A percentile compares a stretch with the other conserved stretches of the same genome.
These are phyloP conservation scores for Talaromyces stipitatus DNA, from an alignment of 495 filamentous ascomycete species.

Conservation along the genomic window DNA sequence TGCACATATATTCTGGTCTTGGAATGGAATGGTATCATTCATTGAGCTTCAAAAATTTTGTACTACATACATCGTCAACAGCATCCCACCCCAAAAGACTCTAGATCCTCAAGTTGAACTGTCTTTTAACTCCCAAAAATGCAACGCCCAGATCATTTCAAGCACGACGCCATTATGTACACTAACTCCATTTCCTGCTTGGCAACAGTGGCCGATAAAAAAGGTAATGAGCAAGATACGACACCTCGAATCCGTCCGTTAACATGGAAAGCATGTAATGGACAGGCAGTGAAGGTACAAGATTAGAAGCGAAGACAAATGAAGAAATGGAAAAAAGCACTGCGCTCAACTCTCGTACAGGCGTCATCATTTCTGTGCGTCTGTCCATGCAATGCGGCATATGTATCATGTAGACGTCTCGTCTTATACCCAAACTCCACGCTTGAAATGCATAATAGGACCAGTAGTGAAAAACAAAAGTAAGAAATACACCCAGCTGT, in stretches of 20 bases:
- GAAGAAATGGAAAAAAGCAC: conserved; percentile 5
- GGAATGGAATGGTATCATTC: neutral
- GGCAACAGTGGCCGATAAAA: neutral
- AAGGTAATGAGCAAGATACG: neutral
- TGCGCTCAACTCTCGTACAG: conserved; percentile 1
- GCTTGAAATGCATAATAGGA: conserved; percentile 8
- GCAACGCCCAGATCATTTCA: neutral
- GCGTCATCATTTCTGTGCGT: conserved; percentile 2
- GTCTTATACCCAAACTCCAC: conserved; percentile 5
- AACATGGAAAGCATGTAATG: conserved; percentile 1
- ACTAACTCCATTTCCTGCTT: neutral
- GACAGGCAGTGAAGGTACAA: neutral
- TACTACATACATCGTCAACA: conserved; percentile 1
- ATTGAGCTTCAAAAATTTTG: neutral
- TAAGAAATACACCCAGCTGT: neutral
- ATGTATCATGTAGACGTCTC: conserved; percentile 4
- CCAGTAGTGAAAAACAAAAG: neutral
- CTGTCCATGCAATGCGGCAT: conserved; percentile 7
- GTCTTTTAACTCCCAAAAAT: conserved; percentile 1
- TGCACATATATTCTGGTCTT: no score
- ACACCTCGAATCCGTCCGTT: neutral
- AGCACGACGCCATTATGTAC: conserved; percentile 3
- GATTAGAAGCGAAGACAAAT: conserved; percentile 8
- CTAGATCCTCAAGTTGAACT: neutral
- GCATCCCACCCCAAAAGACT: neutral